phyloP scores from a whole-genome alignment of 225 moss, liverwort and hornwort genomes.

The Pleurozium schreberi region DNA sequence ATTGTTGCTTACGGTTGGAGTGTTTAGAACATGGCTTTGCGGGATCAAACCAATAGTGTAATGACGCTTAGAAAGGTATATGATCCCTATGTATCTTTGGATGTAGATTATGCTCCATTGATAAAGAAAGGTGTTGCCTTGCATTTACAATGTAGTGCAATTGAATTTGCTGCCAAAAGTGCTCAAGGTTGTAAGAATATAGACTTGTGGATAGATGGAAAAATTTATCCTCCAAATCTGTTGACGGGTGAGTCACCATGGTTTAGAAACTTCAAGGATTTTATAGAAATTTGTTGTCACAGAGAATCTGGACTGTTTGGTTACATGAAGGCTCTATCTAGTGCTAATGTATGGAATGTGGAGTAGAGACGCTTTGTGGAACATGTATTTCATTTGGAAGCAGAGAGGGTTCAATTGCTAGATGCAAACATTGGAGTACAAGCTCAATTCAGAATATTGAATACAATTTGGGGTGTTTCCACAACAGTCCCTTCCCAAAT shows the following conservation, averaged over 20 bases:
- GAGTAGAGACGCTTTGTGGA: accelerated
- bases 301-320: neutral
- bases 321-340: neutral
- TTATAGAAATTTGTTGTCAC: neutral
- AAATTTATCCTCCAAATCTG: neutral
- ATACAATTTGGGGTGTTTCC: too few species aligned
- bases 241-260: neutral
- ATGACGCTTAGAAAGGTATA: too few species aligned
- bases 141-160: too few species aligned
- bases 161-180: too few species aligned
- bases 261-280: neutral
- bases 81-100: too few species aligned
- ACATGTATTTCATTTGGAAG: neutral
- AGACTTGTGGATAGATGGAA: neutral
- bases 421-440: neutral
- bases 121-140: too few species aligned
- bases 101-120: too few species aligned
- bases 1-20: too few species aligned
- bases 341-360: neutral
- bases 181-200: too few species aligned
- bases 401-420: neutral
- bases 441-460: neutral
- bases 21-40: too few species aligned
- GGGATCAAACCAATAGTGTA: too few species aligned
- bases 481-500: too few species aligned